Conservation (phyloP, 139 green algal species). For the Picochlorum sp. region DNA sequence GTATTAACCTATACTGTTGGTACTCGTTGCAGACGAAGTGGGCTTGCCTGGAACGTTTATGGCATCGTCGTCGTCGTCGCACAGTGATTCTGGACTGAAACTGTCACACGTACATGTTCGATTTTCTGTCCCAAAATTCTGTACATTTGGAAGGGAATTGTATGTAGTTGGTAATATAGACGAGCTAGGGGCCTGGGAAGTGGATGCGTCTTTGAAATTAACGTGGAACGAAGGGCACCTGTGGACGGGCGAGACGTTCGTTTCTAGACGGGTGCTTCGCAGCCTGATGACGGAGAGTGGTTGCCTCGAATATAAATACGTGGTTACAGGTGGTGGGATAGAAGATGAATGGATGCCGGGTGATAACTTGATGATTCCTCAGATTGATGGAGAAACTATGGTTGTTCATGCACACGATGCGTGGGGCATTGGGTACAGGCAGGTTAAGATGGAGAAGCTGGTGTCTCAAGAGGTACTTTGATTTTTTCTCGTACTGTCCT, state of each 20-base stretch:
- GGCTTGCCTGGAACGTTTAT: too few relatives aligned
- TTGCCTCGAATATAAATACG: conserved; percentile 32
- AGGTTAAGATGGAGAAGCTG: conserved; percentile 17
- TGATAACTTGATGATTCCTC: conserved; percentile 5
- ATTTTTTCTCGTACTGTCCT: too few relatives aligned
- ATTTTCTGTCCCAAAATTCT: conserved; percentile 16
- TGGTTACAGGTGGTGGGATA: conserved; percentile 5
- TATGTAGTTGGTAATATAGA: conserved; percentile 14
- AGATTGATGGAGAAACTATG: not conserved
- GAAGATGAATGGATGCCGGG: conserved; percentile 17
- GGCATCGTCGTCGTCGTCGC: too few relatives aligned
- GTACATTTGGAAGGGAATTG: conserved; percentile 18
- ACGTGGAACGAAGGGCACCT: conserved; percentile 25
- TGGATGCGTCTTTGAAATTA: conserved; percentile 5
- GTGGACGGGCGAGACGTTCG: conserved; percentile 11
- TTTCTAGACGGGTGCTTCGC: not conserved
- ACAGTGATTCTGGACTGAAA: not conserved
- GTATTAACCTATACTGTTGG: too few relatives aligned
- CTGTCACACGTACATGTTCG: not conserved
- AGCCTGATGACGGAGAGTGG: not conserved
- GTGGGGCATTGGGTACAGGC: conserved; percentile 8
- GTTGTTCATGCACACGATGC: conserved; percentile 12
- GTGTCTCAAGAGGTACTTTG: not conserved
- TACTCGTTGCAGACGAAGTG: too few relatives aligned
- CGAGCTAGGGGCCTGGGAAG: conserved; percentile 17